These are phyloP conservation scores for Colletotrichum eleusines DNA, from an alignment of 2,329 filamentous ascomycete genomes.

Conservation along the genomic window DNA sequence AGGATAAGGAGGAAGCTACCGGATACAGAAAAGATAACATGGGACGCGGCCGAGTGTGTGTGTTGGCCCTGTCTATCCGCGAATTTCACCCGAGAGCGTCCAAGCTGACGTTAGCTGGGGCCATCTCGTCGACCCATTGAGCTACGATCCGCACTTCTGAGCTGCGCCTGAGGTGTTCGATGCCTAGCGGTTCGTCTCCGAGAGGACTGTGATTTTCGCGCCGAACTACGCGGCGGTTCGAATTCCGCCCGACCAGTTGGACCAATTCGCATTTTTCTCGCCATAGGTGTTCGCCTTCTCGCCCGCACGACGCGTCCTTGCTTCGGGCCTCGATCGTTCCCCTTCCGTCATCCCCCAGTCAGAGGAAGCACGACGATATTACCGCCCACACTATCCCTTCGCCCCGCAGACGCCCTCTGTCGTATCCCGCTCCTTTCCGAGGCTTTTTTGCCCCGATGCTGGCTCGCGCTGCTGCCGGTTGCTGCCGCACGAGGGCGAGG, in stretches of 20 bases:
- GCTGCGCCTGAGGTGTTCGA: slow-evolving; percentile 20
- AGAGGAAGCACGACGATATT: slow-evolving; percentile 21
- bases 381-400: slow-evolving; percentile 13
- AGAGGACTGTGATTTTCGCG: not conserved
- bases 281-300: slow-evolving; percentile 8
- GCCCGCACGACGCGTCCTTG: not conserved
- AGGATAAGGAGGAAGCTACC: not conserved
- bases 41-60: not conserved
- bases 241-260: slow-evolving; percentile 28
- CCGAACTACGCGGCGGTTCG: slow-evolving; percentile 28
- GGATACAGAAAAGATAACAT: not conserved
- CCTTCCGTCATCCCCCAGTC: slow-evolving; percentile 12
- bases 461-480: slow-evolving; percentile 25
- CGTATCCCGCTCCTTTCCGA: slow-evolving; percentile 28
- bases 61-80: not conserved
- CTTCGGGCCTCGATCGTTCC: not conserved
- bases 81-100: not conserved
- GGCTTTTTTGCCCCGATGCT: slow-evolving; percentile 16
- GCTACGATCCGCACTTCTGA: slow-evolving; percentile 12
- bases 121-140: slow-evolving; percentile 11
- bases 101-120: slow-evolving; percentile 9
- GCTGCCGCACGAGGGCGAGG: slow-evolving; percentile 16
- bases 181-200: not conserved
- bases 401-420: slow-evolving; percentile 8
- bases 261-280: slow-evolving; percentile 5